Percentiles rank a stretch among this genome's conserved stretches.
phyloP scores from a whole-genome alignment of 2,329 filamentous ascomycete species.

The Rhynchosporium graminicola region DNA sequence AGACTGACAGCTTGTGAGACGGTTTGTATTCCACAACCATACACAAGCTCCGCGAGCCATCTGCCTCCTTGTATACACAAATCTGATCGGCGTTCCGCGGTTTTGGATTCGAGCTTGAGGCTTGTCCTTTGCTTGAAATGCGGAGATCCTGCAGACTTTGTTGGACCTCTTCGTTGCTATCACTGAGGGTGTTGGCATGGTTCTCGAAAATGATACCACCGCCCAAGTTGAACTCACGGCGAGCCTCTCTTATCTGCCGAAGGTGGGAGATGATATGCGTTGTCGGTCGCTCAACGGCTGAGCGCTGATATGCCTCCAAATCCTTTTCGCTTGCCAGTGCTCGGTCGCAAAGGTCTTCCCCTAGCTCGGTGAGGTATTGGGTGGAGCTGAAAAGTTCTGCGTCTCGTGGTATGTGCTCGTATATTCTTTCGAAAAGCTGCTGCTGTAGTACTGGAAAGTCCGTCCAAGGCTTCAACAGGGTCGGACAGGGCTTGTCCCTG shows the following conservation, averaged over 20 bases:
- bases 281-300: constrained; percentile 38
- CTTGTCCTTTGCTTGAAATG: constrained; percentile 26
- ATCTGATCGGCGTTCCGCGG: constrained; percentile 30
- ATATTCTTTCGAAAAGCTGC: constrained; percentile 28
- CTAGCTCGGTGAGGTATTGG: constrained; percentile 33
- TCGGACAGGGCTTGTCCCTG: constrained; percentile 32
- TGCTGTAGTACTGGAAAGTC: constrained; percentile 29
- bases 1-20: constrained; percentile 48
- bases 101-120: constrained; percentile 28
- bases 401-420: constrained; percentile 27
- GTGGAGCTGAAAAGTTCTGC: constrained; percentile 29
- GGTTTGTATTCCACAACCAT: constrained; percentile 49
- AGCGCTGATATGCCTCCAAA: constrained; percentile 37
- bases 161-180: constrained; percentile 34
- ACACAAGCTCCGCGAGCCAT: constrained; percentile 27
- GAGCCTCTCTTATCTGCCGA: constrained; percentile 36
- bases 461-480: constrained; percentile 30
- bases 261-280: constrained; percentile 37
- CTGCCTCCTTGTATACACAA: constrained; percentile 31
- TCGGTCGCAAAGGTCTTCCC: constrained; percentile 27
- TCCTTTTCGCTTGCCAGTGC: constrained; percentile 39
- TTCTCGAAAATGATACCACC: constrained; percentile 33
- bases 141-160: constrained; percentile 31
- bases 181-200: constrained; percentile 30
- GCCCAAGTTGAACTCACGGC: constrained; percentile 32